These are phyloP conservation scores for Xanthoparmelia taractica DNA, from an alignment of 495 filamentous ascomycete genomes.

Conservation along the genomic window DNA sequence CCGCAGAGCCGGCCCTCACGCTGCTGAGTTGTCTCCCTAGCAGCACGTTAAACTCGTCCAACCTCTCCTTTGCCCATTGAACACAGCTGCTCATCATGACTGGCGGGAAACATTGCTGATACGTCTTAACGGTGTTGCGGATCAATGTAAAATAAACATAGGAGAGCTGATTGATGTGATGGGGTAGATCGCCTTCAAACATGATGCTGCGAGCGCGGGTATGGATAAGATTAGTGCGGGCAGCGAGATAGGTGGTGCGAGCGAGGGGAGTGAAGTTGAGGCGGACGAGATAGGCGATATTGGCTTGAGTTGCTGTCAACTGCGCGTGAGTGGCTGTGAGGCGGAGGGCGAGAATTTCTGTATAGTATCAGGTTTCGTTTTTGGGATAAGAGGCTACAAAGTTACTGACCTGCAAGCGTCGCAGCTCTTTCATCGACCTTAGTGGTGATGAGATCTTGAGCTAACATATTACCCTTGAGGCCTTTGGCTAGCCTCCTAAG, in stretches of 20 bases:
- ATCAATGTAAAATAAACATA: slow-evolving; percentile 94
- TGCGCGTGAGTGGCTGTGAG: slow-evolving; percentile 67
- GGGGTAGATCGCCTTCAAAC: slow-evolving; percentile 83
- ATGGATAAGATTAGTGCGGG: slow-evolving; percentile 64
- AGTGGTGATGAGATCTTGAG: slow-evolving; percentile 78
- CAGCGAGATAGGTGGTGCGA: slow-evolving; percentile 74
- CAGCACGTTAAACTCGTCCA: slow-evolving; percentile 80
- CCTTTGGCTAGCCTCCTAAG: slow-evolving; percentile 68
- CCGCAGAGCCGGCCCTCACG: slow-evolving; percentile 56
- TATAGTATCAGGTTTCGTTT: slow-evolving; percentile 3
- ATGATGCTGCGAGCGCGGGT: slow-evolving; percentile 81
- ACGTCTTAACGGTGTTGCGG: slow-evolving; percentile 79
- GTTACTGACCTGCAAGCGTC: slow-evolving; percentile 55
- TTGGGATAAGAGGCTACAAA: not conserved
- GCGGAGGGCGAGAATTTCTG: slow-evolving; percentile 56
- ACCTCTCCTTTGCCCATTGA: slow-evolving; percentile 89
- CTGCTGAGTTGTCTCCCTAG: slow-evolving; percentile 77
- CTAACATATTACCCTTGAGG: slow-evolving; percentile 73
- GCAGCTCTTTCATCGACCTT: slow-evolving; percentile 83
- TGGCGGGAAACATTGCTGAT: slow-evolving; percentile 80
- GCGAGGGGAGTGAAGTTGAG: slow-evolving; percentile 87
- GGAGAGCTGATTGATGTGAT: slow-evolving; percentile 93
- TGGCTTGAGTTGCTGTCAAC: slow-evolving; percentile 58
- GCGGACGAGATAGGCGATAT: slow-evolving; percentile 73
- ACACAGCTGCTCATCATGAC: slow-evolving; percentile 85